phyloP scores from a whole-genome alignment of 2,329 filamentous ascomycete species.

The Ophiobolus disseminans region DNA sequence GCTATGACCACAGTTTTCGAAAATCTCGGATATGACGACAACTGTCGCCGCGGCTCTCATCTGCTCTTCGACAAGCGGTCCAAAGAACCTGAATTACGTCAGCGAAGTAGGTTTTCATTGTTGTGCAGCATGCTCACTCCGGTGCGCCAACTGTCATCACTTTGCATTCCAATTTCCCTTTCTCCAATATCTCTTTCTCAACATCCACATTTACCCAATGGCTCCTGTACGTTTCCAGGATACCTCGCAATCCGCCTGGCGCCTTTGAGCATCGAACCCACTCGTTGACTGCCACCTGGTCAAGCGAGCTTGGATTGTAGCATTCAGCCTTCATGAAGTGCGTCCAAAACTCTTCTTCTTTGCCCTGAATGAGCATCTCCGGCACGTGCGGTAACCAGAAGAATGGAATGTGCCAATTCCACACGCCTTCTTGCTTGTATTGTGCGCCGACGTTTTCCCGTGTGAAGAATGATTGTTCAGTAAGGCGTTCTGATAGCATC shows the following conservation, averaged over 20 bases:
- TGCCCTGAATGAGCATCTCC: constrained; percentile 50
- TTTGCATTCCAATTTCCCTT: constrained; percentile 22
- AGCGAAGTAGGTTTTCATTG: neutral
- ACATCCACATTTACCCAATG: constrained; percentile 31
- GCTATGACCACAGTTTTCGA: constrained; percentile 26
- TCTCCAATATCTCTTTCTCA: constrained; percentile 25
- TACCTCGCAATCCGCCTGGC: constrained; percentile 24
- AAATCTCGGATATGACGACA: constrained; percentile 33
- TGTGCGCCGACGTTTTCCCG: constrained; percentile 29
- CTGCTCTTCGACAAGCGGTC: constrained; percentile 26
- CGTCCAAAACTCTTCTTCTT: constrained; percentile 50
- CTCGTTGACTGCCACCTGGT: constrained; percentile 30
- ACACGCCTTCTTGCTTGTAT: constrained; percentile 26
- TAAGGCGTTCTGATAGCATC: constrained; percentile 25
- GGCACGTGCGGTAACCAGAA: constrained; percentile 49
- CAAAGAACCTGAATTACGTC: constrained; percentile 20
- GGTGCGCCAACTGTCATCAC: constrained; percentile 31
- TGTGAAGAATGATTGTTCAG: constrained; percentile 27
- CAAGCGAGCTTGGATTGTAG: constrained; percentile 48
- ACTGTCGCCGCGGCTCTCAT: constrained; percentile 42
- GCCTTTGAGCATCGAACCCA: constrained; percentile 28
- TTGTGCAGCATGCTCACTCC: constrained; percentile 12
- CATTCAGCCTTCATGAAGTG: constrained; percentile 52
- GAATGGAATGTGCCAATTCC: constrained; percentile 35
- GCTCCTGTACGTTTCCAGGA: constrained; percentile 27